phyloP scores from a whole-genome alignment of 805 yeast species.

The Phaffomyces opuntiae region DNA sequence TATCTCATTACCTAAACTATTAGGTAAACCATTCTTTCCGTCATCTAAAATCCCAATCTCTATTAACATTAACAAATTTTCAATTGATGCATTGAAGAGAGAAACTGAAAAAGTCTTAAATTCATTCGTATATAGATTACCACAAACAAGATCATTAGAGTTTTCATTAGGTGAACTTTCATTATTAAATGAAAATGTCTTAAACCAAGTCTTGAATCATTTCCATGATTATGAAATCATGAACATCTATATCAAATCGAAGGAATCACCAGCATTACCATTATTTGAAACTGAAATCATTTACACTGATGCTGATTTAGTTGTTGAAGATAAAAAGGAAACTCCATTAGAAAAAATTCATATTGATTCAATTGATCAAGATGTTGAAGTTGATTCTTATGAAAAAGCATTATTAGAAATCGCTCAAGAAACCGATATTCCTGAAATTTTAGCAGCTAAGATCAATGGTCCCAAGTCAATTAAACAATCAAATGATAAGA shows the following conservation, averaged over 20 bases:
- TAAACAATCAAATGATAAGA: background rate
- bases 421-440: constrained; percentile 64
- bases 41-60: constrained; percentile 63
- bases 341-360: constrained; percentile 7
- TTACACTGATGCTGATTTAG: constrained; percentile 27
- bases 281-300: constrained; percentile 57
- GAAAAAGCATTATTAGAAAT: constrained; percentile 81
- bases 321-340: constrained; percentile 5
- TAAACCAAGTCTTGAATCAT: constrained; percentile 44
- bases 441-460: constrained; percentile 54
- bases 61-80: constrained; percentile 40
- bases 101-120: constrained; percentile 52
- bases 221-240: constrained; percentile 43
- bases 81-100: constrained; percentile 45
- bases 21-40: constrained; percentile 75
- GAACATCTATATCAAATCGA: constrained; percentile 58
- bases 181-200: constrained; percentile 36
- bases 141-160: constrained; percentile 64
- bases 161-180: constrained; percentile 57
- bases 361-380: constrained; percentile 30
- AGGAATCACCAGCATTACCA: constrained; percentile 77
- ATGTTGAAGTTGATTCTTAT: constrained; percentile 47
- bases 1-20: constrained; percentile 70
- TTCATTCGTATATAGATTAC: constrained; percentile 57
- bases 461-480: constrained; percentile 23